Evolutionary conservation across 2,329 filamentous ascomycete genomes (phyloP).

Genomic region (Aspergillus alliaceus): DNA sequence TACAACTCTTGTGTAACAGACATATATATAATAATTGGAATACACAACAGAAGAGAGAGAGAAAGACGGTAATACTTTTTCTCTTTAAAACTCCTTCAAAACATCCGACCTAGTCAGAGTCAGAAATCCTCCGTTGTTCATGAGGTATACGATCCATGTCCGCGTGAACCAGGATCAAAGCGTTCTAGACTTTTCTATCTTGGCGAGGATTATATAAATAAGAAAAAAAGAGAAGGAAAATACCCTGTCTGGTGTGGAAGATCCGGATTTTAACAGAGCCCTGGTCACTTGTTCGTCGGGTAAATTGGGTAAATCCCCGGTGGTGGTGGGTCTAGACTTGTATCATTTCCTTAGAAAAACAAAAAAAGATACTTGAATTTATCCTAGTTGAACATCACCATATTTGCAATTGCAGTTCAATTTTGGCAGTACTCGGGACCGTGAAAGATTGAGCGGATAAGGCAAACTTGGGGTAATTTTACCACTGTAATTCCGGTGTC

Average conservation of each 20-base stretch:
- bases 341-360: too few relatives aligned
- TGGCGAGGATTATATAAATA: neutral
- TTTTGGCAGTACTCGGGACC: too few relatives aligned
- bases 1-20: too few relatives aligned
- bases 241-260: neutral
- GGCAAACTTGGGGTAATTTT: too few relatives aligned
- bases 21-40: too few relatives aligned
- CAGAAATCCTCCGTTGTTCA: neutral
- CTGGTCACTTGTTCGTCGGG: neutral
- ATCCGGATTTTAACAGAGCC: conserved; percentile 1
- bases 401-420: neutral
- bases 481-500: too few relatives aligned
- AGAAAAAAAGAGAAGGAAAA: too few relatives aligned
- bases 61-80: too few relatives aligned
- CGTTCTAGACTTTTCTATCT: neutral
- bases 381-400: conserved; percentile 1
- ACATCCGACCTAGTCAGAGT: too few relatives aligned
- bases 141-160: neutral
- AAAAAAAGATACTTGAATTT: neutral
- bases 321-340: conserved; percentile 7
- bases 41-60: too few relatives aligned
- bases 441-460: too few relatives aligned
- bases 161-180: neutral
- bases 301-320: conserved; percentile 24
- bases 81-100: too few relatives aligned